Evolutionary conservation across 2,329 filamentous ascomycete genomes (phyloP), one percentile per base, ranked within the genome.

Genomic region (Phialophora macrospora): DNA sequence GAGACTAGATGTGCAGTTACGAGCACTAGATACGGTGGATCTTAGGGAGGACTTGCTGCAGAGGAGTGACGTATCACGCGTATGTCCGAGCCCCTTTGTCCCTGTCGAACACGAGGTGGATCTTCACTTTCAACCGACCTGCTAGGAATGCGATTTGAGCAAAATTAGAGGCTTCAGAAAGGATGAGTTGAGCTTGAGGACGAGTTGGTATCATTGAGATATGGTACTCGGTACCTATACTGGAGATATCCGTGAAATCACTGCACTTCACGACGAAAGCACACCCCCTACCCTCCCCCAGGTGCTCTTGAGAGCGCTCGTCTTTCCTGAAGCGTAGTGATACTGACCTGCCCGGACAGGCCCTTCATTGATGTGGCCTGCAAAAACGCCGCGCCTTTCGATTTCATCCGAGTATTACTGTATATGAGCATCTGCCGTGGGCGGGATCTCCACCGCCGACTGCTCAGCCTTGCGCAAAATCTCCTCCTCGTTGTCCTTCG

Each of bases 401-500:
- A 22, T 51, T 3, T 12, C 48, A 51, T 26, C 46, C 11, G 7
- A 2, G 9, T 22, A 26, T 26, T 51, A 28, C 8, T 51, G 22
- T 51, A 24, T 9, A 24, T 51, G 48, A 22, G 51, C n/a, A 30
- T 65, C 58, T 17, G 54, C 22, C 52, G 57, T 65, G 20, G 63
- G 41, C 28, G 58, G 52, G n/a, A 34, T 38, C 1, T 65, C 63
- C 9, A 65, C 54, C 12, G 54, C 58, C 11, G 58, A 12, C 24
- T 38, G 55, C 7, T 48, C 48, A 3, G 51, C 59, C 57, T 60
- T 49, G 8, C 56, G 64, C 28, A 66, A 41, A 20, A 66, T 66
- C 22, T 55, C 52, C 22, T 61, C 63, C 12, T 62, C 41, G n/a
- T 69, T 60, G n/a, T 70, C 58, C 58, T 66, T 56, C 8, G 68